Base-by-base conservation (phyloP, 352 stramenopile species). In the Pythium insidiosum region DNA sequence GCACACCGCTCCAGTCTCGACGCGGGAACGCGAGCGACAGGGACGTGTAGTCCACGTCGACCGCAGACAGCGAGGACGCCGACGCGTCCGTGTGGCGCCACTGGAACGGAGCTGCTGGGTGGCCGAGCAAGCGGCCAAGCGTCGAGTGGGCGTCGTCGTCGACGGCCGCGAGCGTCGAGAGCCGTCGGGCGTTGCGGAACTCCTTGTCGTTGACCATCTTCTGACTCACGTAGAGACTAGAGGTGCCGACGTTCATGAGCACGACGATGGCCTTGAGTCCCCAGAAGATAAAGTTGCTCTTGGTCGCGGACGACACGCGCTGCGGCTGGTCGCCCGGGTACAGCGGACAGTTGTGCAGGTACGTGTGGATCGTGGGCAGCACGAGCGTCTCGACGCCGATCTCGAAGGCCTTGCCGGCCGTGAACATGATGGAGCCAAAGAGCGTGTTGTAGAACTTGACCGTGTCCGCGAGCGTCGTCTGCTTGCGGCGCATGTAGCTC, bases 211-310 rank as follows among this genome's bases (percentile, higher is more conserved):
- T n/a, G 18, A 23, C n/a, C 9, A 41, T 57, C 6, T 43, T 57
- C 36, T 66, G 50, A 51, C 66, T 65, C n/a, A 83, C 62, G 43
- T 67, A 82, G 22, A 82, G 58, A 69, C 66, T 79, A 3, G 64
- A 63, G 16, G 69, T 73, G 20, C 66, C 66, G 15, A 82, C 64
- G 41, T 79, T 82, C 69, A 82, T 76, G 54, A 79, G 59, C 52
- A 82, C 79, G 38, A 78, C 61, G 12, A 79, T 59, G 20, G 62
- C 68, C 59, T 74, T 76, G 35, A 82, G 57, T 0, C 63, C 69
- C 69, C 69, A 82, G 35, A 82, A 79, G 30, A 82, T 77, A 34
- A 43, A 45, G 25, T 61, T 61, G 7, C 36, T 47, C 50, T 82
- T 82, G 19, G 63, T 43, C 18, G 45, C 53, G 30, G 66, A 78